A percentile compares a stretch with the other conserved stretches of the same genome.
Evolutionary conservation across 345 rosid species (phyloP).

Genomic region (Populus alba): DNA sequence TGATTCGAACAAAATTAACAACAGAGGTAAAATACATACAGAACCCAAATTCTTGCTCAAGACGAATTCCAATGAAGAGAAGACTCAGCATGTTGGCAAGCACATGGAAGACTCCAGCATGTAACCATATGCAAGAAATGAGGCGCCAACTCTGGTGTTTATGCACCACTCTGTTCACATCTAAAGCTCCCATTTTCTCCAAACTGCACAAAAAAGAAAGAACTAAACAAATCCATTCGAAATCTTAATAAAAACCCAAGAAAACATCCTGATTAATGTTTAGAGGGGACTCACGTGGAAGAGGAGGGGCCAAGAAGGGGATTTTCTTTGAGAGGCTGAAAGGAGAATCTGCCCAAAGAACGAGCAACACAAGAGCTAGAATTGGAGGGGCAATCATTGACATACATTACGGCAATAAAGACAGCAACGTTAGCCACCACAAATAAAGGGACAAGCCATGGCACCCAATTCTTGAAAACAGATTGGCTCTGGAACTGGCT

Average conservation of each 20-base stretch:
- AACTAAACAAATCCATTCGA: neutral
- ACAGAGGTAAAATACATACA: constrained; percentile 12
- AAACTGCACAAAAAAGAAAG: constrained; percentile 14
- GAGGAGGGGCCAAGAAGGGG: constrained; percentile 36
- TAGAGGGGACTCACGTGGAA: constrained; percentile 13
- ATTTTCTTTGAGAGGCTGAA: constrained; percentile 29
- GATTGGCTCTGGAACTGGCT: constrained; percentile 19
- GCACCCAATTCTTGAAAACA: constrained; percentile 41
- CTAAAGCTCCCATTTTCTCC: constrained; percentile 31
- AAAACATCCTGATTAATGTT: neutral
- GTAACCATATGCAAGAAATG: constrained; percentile 34
- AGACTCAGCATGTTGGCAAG: constrained; percentile 36
- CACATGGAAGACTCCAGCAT: constrained; percentile 34
- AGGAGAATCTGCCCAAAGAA: constrained; percentile 29
- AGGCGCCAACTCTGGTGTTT: constrained; percentile 28
- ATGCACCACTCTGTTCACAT: constrained; percentile 18
- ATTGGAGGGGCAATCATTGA: constrained; percentile 26
- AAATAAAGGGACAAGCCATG: constrained; percentile 30
- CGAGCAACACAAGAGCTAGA: constrained; percentile 10
- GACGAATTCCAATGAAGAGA: constrained; percentile 29
- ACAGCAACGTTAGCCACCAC: constrained; percentile 24
- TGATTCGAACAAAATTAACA: neutral
- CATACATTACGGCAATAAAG: constrained; percentile 22
- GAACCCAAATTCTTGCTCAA: constrained; percentile 24
- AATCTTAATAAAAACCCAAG: neutral